Evolutionary conservation across 2,329 filamentous ascomycete species (phyloP).

Genomic region (Penicillium sp.): DNA sequence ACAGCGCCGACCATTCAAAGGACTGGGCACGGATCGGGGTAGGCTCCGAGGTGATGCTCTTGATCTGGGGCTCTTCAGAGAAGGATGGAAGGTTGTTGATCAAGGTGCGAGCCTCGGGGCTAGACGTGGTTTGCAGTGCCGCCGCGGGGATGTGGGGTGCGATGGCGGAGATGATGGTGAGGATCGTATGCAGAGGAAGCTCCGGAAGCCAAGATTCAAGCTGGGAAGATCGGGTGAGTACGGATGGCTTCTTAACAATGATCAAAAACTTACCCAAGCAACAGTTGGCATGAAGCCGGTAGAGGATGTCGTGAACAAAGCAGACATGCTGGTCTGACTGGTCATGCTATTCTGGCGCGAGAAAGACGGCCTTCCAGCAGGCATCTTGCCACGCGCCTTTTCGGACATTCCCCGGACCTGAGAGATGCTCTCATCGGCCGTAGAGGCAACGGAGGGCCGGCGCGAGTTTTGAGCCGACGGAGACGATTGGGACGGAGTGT

Average conservation of each 20-base stretch:
- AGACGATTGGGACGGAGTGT: constrained; percentile 59
- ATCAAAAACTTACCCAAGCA: constrained; percentile 59
- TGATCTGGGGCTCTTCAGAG: constrained; percentile 56
- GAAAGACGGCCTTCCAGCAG: constrained; percentile 75
- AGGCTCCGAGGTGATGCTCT: constrained; percentile 67
- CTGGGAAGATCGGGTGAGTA: constrained; percentile 41
- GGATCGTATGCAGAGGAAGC: constrained; percentile 79
- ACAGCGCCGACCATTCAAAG: constrained; percentile 90
- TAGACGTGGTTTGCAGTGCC: constrained; percentile 44
- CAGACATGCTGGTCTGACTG: constrained; percentile 68
- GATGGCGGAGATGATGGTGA: constrained; percentile 68
- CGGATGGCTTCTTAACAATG: not conserved
- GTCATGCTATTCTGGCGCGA: constrained; percentile 87
- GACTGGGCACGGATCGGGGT: constrained; percentile 75
- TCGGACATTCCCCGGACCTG: constrained; percentile 88
- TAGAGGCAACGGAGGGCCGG: constrained; percentile 67
- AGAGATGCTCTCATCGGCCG: constrained; percentile 74
- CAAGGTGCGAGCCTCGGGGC: constrained; percentile 41
- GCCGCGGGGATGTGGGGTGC: constrained; percentile 50
- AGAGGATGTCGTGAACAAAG: constrained; percentile 54
- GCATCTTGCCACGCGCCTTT: constrained; percentile 94
- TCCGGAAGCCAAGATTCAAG: constrained; percentile 93
- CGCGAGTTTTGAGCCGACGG: constrained; percentile 56
- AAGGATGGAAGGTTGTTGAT: constrained; percentile 46
- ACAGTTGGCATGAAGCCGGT: constrained; percentile 71